phyloP scores from a whole-genome alignment of 169 alveolate genomes.

The Eimeria praecox region DNA sequence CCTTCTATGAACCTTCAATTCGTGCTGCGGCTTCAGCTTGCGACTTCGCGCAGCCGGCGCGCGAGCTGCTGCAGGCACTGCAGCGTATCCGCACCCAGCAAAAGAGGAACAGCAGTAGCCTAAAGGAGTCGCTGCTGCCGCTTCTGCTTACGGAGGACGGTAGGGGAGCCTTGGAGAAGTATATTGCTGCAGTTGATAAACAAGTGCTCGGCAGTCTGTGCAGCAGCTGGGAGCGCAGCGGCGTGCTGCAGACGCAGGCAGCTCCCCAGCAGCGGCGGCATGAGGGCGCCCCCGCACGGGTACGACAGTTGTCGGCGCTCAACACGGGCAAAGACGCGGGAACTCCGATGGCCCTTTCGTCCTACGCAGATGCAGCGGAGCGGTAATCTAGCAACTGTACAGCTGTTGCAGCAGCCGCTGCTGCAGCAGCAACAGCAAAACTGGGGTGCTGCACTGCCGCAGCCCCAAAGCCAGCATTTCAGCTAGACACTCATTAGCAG shows the following conservation, averaged over 20 bases:
- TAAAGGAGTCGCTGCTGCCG: constrained; percentile 30
- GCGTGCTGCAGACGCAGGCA: constrained; percentile 27
- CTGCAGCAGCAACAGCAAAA: background rate
- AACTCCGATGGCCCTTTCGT: constrained; percentile 73
- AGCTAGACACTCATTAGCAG: background rate
- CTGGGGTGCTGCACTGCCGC: background rate
- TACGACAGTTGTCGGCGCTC: constrained; percentile 1
- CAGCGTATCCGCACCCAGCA: background rate
- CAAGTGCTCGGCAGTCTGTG: constrained; percentile 5
- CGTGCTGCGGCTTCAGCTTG: constrained; percentile 61
- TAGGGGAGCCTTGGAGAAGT: background rate
- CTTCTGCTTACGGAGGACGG: constrained; percentile 10
- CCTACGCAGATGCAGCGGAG: constrained; percentile 74
- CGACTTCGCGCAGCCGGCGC: constrained; percentile 69
- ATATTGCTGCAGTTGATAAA: constrained; percentile 37
- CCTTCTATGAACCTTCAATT: constrained; percentile 23
- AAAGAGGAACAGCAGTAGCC: background rate
- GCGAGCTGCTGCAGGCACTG: constrained; percentile 43
- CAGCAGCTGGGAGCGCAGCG: constrained; percentile 71
- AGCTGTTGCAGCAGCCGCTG: background rate
- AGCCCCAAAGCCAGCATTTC: background rate
- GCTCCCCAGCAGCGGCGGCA: constrained; percentile 19
- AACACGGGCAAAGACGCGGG: constrained; percentile 67
- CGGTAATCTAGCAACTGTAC: background rate
- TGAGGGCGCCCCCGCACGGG: constrained; percentile 36